phyloP scores from a whole-genome alignment of 768 basidiomycete species.

The Hericium erinaceus region DNA sequence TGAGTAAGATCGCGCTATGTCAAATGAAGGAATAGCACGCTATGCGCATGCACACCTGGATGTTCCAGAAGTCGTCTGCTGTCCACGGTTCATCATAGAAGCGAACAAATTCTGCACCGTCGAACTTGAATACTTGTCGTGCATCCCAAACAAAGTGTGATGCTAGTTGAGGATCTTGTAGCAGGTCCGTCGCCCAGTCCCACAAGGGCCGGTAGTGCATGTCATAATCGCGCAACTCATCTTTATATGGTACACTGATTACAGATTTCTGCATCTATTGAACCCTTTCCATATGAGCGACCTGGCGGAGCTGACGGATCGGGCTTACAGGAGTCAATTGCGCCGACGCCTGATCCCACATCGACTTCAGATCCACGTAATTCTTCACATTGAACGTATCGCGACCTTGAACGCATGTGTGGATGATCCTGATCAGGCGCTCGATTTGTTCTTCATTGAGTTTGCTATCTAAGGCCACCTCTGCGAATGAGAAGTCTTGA shows the following conservation, averaged over 20 bases:
- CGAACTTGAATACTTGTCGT: conserved; percentile 18
- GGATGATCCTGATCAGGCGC: neutral
- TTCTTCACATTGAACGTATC: neutral
- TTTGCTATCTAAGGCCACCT: neutral
- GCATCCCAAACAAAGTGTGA: conserved; percentile 26
- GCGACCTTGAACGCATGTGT: neutral
- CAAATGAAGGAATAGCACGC: no score
- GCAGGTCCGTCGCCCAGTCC: conserved; percentile 21
- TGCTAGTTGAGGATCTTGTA: conserved; percentile 19
- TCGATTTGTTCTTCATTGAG: neutral
- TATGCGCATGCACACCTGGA: conserved; percentile 21
- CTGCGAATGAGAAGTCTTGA: neutral
- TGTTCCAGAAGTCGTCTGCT: conserved; percentile 26
- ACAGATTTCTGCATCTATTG: conserved; percentile 9
- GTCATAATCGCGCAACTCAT: conserved; percentile 10
- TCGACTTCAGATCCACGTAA: neutral
- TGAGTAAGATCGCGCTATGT: neutral
- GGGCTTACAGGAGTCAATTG: neutral
- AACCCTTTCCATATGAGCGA: neutral
- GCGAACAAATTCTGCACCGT: conserved; percentile 19
- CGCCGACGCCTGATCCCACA: neutral
- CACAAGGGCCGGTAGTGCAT: conserved; percentile 18
- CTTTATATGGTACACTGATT: conserved; percentile 15
- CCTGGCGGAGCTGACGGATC: neutral
- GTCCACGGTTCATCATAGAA: conserved; percentile 31